Evolutionary conservation across 805 yeast species (phyloP), one percentile per base, ranked within the genome.

Genomic region (Saccharomycopsis fermentans): DNA sequence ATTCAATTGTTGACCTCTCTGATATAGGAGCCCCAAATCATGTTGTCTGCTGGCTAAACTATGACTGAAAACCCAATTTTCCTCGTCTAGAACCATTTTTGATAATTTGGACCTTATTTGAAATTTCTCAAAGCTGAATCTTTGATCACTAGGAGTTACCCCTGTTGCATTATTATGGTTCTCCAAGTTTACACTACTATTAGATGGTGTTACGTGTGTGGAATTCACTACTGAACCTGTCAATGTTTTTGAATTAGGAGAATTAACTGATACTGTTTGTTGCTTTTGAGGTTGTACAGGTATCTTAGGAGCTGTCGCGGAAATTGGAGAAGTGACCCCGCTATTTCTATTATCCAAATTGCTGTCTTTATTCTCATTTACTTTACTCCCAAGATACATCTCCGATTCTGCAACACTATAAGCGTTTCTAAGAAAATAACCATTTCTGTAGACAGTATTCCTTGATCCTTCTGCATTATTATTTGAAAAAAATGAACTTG

Each of bases 61-160:
- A 64, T 89, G 90, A 65, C 88, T 91, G 64, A 79, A 81, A 72
- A 90, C 79, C 96, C 97, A 90, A 39, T 86, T 82, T 35, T 85
- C 84, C 63, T 89, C 89, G 36, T 81, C 59, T 2, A 61, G 52
- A 47, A 61, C 39, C 9, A 56, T 56, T 34, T 58, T 61, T 3
- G 62, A 54, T n/a, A 61, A 12, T 35, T 61, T 61, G 17, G 62
- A 59, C 43, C 61, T 58, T 36, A 61, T 36, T 36, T 36, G 62
- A 37, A 61, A 61, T 27, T 48, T 36, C 12, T 32, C 50, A 24
- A 19, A 43, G 24, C 26, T 43, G 6, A 43, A 43, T 8, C 50
- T 21, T 43, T 43, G 32, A 6, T 43, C 50, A 19, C 50, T 26
- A 11, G 50, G 50, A 3, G 27, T 26, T 2, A 43, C 14, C 5